Conservation (phyloP, 768 basidiomycete genomes). For the Mycena indigotica region DNA sequence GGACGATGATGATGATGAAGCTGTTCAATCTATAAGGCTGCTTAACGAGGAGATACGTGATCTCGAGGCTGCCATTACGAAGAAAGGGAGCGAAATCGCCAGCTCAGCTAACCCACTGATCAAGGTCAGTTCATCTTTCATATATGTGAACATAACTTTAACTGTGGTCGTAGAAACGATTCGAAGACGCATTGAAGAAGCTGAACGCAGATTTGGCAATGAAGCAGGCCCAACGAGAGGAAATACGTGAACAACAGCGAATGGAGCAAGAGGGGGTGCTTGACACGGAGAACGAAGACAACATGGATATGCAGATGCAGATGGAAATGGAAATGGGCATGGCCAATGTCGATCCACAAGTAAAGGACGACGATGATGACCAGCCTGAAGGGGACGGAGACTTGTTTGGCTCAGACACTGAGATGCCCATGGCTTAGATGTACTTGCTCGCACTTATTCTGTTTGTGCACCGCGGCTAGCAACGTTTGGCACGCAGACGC, state of each 20-base stretch:
- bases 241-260: slow-evolving; percentile 74
- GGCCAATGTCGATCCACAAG: too few species aligned
- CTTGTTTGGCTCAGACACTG: slow-evolving; percentile 51
- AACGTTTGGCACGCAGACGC: too few species aligned
- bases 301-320: slow-evolving; percentile 23
- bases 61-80: slow-evolving; percentile 82
- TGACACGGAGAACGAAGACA: slow-evolving; percentile 37
- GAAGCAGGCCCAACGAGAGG: slow-evolving; percentile 79
- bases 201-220: slow-evolving; percentile 83
- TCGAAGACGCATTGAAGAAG: slow-evolving; percentile 91
- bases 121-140: slow-evolving; percentile 47
- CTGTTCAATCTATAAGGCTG: slow-evolving; percentile 73
- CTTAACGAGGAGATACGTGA: slow-evolving; percentile 89
- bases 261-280: slow-evolving; percentile 68
- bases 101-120: slow-evolving; percentile 87
- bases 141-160: background rate
- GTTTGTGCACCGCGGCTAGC: too few species aligned
- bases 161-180: slow-evolving; percentile 67
- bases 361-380: background rate
- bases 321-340: slow-evolving; percentile 20
- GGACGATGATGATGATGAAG: slow-evolving; percentile 83
- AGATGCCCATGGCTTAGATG: slow-evolving; percentile 44
- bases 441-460: too few species aligned
- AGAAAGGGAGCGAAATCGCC: slow-evolving; percentile 82
- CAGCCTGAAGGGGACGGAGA: slow-evolving; percentile 30